phyloP scores from a whole-genome alignment of 495 filamentous ascomycete species.

The Thozetella sp. region DNA sequence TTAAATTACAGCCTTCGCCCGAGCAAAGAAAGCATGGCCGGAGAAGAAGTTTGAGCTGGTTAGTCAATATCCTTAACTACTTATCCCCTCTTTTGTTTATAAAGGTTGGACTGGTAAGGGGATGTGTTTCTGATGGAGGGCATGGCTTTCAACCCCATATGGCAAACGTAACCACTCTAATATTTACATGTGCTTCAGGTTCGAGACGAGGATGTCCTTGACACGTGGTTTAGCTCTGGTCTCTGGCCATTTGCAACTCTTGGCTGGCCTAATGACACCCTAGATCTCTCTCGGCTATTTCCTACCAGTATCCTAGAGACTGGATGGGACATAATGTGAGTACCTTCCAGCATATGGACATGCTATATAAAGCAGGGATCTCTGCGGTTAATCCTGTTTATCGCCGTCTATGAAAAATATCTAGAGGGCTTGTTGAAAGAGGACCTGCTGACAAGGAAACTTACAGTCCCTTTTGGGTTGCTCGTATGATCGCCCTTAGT shows the following conservation, averaged over 20 bases:
- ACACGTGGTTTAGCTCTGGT: conserved; percentile 78
- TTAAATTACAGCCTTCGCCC: conserved; percentile 30
- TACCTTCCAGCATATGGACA: not conserved
- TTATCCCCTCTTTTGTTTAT: not conserved
- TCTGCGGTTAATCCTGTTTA: no score
- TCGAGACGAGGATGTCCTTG: conserved; percentile 69
- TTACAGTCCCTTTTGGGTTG: conserved; percentile 69
- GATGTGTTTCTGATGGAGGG: not conserved
- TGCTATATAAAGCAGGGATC: not conserved
- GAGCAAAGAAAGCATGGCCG: conserved; percentile 66
- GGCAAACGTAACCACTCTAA: not conserved
- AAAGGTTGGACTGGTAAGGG: not conserved
- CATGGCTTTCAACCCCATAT: not conserved
- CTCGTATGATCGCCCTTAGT: conserved; percentile 74
- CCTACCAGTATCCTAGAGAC: conserved; percentile 74
- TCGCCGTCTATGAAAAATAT: not conserved
- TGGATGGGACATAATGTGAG: conserved; percentile 71
- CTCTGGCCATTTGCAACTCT: conserved; percentile 81
- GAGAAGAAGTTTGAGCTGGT: conserved; percentile 66
- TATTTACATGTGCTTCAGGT: conserved; percentile 5
- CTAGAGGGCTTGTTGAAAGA: not conserved
- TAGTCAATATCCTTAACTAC: not conserved
- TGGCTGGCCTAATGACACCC: conserved; percentile 70
- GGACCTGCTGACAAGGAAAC: not conserved
- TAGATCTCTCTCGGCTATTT: conserved; percentile 64